Evolutionary conservation across 1,139 yeast genomes (phyloP).

Genomic region (Yamadazyma pseudoaaseri): DNA sequence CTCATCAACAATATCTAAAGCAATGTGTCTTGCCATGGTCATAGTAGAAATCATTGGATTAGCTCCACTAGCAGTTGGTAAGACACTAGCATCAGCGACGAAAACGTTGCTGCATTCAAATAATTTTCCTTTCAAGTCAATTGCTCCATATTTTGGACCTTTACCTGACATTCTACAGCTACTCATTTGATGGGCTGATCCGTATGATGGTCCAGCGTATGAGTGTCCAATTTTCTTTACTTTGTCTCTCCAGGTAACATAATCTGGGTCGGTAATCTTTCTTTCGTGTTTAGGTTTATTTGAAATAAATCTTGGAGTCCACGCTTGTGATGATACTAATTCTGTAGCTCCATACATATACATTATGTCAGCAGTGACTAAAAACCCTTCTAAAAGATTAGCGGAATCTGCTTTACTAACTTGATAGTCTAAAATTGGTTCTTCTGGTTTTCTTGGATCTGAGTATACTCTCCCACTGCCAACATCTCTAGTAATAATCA

Average conservation of each 20-base stretch:
- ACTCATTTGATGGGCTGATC: conserved; percentile 65
- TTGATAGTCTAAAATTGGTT: conserved; percentile 39
- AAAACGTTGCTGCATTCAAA: conserved; percentile 53
- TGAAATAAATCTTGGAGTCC: conserved; percentile 40
- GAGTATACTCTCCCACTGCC: conserved; percentile 40
- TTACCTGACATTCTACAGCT: conserved; percentile 54
- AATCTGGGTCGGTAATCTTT: conserved; percentile 43
- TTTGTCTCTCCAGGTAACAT: conserved; percentile 41
- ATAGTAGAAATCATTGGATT: conserved; percentile 52
- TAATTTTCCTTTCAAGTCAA: conserved; percentile 48
- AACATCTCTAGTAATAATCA: conserved; percentile 51
- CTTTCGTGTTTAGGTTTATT: conserved; percentile 42
- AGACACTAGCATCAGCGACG: conserved; percentile 56
- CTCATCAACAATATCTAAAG: conserved; percentile 34
- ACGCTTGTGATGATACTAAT: conserved; percentile 38
- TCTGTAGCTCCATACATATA: conserved; percentile 53
- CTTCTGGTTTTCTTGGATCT: conserved; percentile 37
- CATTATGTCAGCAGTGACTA: conserved; percentile 45
- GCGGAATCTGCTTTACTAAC: conserved; percentile 43
- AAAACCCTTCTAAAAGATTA: conserved; percentile 40
- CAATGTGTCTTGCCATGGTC: conserved; percentile 40
- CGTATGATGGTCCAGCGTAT: conserved; percentile 34
- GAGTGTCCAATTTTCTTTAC: conserved; percentile 28
- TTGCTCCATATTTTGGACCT: conserved; percentile 49
- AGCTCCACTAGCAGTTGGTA: conserved; percentile 62